Evolutionary conservation across 2,329 filamentous ascomycete species (phyloP), one percentile per base, ranked within the genome.

Genomic region (Talaromyces verruculosus): DNA sequence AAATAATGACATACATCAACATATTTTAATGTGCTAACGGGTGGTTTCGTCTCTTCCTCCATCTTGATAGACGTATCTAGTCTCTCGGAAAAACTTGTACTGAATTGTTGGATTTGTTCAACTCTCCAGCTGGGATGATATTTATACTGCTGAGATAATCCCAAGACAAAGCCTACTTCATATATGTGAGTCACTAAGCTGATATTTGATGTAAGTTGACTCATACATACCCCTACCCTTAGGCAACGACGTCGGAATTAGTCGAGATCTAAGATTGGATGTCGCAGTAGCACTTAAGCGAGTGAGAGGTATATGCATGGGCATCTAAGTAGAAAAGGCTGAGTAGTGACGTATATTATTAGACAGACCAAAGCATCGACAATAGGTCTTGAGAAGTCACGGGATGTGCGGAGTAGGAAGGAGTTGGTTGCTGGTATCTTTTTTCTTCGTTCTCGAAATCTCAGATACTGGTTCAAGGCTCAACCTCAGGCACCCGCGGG

Each of bases 11-110:
- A 58, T 72, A 82, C 81, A 77, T 83, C 81, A 55, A 81, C 80
- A 74, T 83, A 83, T 78, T 75, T 77, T 53, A 81, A 72, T n/a
- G 72, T 60, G 19, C 39, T 60, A 7, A 71, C 63, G 71, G 72
- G 41, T 10, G 63, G 13, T 28, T 51, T 70, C 13, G 74, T 69
- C 25, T 79, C 74, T 53, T 39, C 64, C 41, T 57, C 64, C 64
- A 61, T 65, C 3, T 59, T 58, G 43, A 35, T 22, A 19, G 43
- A 19, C 15, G 33, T 19, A 45, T 58, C 15, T 11, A 13, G 28
- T 30, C 33, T 33, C 5, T 5, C 22, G 22, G 39, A 39, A 25
- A 28, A 19, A 33, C 10, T 45, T 45, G 39, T 30, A 11, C 39
- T 60, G 15, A 5, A 8, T n/a, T 15, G 57, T 5, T 10, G 7